Evolutionary conservation across 148 eudicot genomes (phyloP), one percentile per base, ranked within the genome.

Genomic region (Rhododendron griersonianum): DNA sequence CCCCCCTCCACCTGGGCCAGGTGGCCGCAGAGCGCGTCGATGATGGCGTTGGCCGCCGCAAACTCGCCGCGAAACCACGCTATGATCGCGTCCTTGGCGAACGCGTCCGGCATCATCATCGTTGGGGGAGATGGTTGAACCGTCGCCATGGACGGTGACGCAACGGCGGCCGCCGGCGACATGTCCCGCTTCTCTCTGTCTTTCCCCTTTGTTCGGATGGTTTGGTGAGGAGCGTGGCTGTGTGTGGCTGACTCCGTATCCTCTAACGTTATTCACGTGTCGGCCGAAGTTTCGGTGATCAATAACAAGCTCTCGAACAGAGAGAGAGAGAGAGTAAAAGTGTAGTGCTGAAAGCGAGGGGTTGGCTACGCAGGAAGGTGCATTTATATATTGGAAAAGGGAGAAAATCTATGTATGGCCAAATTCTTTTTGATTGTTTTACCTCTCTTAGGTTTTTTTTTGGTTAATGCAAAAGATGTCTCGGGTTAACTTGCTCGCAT

Each of bases 41-140:
- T 96, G 67, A 96, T 96, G 30, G 99, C 98, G 90, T 96, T 96
- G 14, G 99, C 98, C 30, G 99, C 99, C 33, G 99, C 99, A 59
- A 96, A 96, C 89, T 96, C 99, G 15, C 98, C 98, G 4, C 93
- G 84, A 80, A 94, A 96, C 99, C 99, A 96, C 44, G 92, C 93
- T n/a, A 95, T 87, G 13, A 94, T 89, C 3, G 91, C 90, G 90
- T 96, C 99, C 80, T 94, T 95, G 3, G 98, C 92, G 48, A 84
- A 88, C 18, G 53, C 83, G 82, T 92, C 95, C 88, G 90, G 10
- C 86, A 81, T 59, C 88, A 69, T 28, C 37, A 80, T 16, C 50
- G 84, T 55, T 45, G 61, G 21, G 0, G 86, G 87, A 7, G 83
- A 14, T 41, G 78, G 84, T 67, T 80, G 88, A 1, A 65, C 88